These are phyloP conservation scores for Hyphopichia homilentoma DNA, from an alignment of 805 yeast species.

Conservation along the genomic window DNA sequence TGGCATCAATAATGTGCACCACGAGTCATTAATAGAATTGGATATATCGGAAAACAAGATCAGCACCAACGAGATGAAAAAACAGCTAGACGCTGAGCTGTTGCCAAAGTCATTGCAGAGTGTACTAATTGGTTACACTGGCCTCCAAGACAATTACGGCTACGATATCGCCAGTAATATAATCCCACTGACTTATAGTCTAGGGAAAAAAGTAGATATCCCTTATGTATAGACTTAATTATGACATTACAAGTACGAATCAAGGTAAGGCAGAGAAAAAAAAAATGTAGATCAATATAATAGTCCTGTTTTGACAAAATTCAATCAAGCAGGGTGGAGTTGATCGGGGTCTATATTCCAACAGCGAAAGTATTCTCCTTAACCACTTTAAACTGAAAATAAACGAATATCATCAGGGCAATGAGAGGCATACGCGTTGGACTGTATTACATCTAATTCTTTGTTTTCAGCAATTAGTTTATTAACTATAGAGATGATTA, in stretches of 20 bases:
- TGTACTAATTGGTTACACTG: slow-evolving; percentile 12
- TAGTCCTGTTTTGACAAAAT: slow-evolving; percentile 1
- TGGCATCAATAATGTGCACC: slow-evolving; percentile 3
- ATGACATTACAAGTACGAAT: neutral
- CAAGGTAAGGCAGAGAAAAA: no score
- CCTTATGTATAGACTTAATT: slow-evolving; percentile 1
- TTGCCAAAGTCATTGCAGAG: slow-evolving; percentile 7
- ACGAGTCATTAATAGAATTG: slow-evolving; percentile 10
- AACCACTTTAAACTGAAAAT: slow-evolving; percentile 46
- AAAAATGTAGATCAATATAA: slow-evolving; percentile 2
- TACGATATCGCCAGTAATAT: slow-evolving; percentile 17
- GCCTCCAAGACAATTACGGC: slow-evolving; percentile 16
- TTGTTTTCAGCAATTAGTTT: no score
- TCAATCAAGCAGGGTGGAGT: slow-evolving; percentile 41
- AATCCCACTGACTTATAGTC: slow-evolving; percentile 7
- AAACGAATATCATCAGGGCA: slow-evolving; percentile 47
- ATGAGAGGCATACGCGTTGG: slow-evolving; percentile 49
- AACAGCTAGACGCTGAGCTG: neutral
- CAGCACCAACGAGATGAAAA: neutral
- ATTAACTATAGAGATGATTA: neutral
- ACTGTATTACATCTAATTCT: no score
- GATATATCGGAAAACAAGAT: slow-evolving; percentile 14
- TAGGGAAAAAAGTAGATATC: slow-evolving; percentile 11
- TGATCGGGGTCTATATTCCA: slow-evolving; percentile 39
- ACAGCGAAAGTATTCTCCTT: slow-evolving; percentile 43